These are phyloP conservation scores for Backusella circina DNA, from an alignment of 192 early-diverging fungal species.

Conservation along the genomic window DNA sequence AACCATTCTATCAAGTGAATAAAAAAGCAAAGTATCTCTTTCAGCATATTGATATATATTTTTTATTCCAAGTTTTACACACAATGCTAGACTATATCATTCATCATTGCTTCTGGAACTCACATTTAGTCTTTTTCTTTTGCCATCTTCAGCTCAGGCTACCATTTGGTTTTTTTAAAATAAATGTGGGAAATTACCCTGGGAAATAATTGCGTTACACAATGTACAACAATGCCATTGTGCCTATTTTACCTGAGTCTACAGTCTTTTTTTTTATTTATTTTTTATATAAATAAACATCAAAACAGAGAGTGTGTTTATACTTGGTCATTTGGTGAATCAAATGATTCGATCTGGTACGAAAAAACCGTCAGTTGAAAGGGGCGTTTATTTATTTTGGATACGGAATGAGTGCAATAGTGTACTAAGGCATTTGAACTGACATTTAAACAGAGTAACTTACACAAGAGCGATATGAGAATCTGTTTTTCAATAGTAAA, in stretches of 20 bases:
- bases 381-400: no score
- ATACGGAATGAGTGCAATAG: neutral
- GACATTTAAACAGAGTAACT: neutral
- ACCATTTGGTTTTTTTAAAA: neutral
- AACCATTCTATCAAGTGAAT: no score
- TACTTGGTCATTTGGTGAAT: neutral
- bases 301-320: neutral
- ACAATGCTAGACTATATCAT: neutral
- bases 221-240: neutral
- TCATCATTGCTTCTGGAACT: neutral
- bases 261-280: neutral
- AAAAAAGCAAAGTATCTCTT: neutral
- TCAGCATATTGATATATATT: no score
- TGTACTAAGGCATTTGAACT: neutral
- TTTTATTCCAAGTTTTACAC: neutral
- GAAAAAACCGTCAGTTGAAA: neutral
- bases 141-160: neutral
- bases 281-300: neutral
- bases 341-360: neutral
- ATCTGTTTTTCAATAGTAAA: neutral
- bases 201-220: neutral
- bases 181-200: neutral
- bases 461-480: neutral
- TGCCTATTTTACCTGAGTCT: neutral
- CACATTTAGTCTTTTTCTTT: neutral